Evolutionary conservation across 2,329 filamentous ascomycete species (phyloP).

Genomic region (Cladosporium austrohemisphaericum): DNA sequence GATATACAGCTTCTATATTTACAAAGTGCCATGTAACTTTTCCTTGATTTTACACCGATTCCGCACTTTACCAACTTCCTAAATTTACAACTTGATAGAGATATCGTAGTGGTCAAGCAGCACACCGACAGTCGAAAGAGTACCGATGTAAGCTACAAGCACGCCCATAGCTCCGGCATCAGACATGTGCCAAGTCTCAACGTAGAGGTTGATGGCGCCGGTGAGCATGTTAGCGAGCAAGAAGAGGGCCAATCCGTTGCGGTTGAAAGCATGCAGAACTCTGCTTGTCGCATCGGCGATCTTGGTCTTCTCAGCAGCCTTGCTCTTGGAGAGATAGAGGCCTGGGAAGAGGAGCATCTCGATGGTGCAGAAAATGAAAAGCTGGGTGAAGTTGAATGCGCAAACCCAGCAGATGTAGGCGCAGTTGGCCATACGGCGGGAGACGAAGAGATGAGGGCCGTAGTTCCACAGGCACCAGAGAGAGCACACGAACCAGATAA

Average conservation of each 20-base stretch:
- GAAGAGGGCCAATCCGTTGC: constrained; percentile 82
- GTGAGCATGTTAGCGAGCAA: constrained; percentile 85
- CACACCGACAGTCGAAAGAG: constrained; percentile 65
- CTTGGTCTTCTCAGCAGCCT: constrained; percentile 58
- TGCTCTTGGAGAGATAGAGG: constrained; percentile 56
- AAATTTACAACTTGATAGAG: constrained; percentile 62
- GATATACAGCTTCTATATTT: no score
- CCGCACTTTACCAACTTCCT: not conserved
- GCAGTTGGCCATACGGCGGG: constrained; percentile 84
- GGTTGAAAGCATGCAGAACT: constrained; percentile 79
- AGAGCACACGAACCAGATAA: constrained; percentile 69
- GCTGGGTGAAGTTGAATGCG: constrained; percentile 84
- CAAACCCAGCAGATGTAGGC: constrained; percentile 90
- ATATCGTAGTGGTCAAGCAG: constrained; percentile 62
- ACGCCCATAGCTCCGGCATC: constrained; percentile 66
- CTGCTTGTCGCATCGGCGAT: constrained; percentile 70
- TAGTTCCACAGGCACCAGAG: constrained; percentile 64
- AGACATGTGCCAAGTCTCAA: constrained; percentile 73
- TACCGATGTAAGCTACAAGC: constrained; percentile 66
- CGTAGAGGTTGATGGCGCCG: constrained; percentile 79
- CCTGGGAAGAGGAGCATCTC: constrained; percentile 76
- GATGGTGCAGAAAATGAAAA: constrained; percentile 72
- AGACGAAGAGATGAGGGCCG: constrained; percentile 72
- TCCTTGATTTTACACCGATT: no score
- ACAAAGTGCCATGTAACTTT: no score